Conservation (phyloP, 2,329 filamentous ascomycete species). For the Penicillium sp. region DNA sequence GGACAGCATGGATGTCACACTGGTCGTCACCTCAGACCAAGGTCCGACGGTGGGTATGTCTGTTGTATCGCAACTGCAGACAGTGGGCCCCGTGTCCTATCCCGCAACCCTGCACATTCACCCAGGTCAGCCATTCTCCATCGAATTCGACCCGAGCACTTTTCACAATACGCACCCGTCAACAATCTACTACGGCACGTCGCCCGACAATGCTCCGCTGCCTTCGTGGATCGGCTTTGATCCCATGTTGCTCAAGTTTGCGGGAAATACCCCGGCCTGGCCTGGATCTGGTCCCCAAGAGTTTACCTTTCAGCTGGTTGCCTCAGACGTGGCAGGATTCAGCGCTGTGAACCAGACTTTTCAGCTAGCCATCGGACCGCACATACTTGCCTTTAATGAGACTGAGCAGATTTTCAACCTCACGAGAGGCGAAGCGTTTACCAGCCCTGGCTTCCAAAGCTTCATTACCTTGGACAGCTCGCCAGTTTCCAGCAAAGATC, state of each 20-base stretch:
- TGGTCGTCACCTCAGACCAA: slow-evolving; percentile 64
- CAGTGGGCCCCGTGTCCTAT: slow-evolving; percentile 38
- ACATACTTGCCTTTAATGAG: slow-evolving; percentile 66
- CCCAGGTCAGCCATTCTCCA: slow-evolving; percentile 58
- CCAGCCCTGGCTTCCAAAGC: slow-evolving; percentile 54
- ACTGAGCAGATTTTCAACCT: slow-evolving; percentile 60
- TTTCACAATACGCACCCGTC: slow-evolving; percentile 62
- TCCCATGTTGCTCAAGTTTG: slow-evolving; percentile 62
- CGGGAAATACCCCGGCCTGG: slow-evolving; percentile 68
- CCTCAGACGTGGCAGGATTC: slow-evolving; percentile 79
- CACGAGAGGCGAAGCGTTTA: slow-evolving; percentile 54
- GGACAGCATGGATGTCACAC: slow-evolving; percentile 64
- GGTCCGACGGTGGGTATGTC: slow-evolving; percentile 38
- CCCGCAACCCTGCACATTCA: slow-evolving; percentile 43
- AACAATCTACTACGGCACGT: slow-evolving; percentile 73
- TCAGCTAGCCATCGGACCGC: slow-evolving; percentile 69
- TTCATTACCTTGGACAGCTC: slow-evolving; percentile 62
- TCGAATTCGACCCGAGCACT: slow-evolving; percentile 68
- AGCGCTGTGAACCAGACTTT: slow-evolving; percentile 67
- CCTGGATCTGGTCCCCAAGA: slow-evolving; percentile 68
- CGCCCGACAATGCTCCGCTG: slow-evolving; percentile 75
- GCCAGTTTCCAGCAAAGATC: slow-evolving; percentile 50
- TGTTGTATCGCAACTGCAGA: slow-evolving; percentile 39
- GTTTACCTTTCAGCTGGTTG: slow-evolving; percentile 72
- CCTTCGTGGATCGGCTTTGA: slow-evolving; percentile 86